A percentile compares a stretch with the other conserved stretches of the same genome.
phyloP scores from a whole-genome alignment of 2,329 filamentous ascomycete genomes.

The Tolypocladium nubicola region DNA sequence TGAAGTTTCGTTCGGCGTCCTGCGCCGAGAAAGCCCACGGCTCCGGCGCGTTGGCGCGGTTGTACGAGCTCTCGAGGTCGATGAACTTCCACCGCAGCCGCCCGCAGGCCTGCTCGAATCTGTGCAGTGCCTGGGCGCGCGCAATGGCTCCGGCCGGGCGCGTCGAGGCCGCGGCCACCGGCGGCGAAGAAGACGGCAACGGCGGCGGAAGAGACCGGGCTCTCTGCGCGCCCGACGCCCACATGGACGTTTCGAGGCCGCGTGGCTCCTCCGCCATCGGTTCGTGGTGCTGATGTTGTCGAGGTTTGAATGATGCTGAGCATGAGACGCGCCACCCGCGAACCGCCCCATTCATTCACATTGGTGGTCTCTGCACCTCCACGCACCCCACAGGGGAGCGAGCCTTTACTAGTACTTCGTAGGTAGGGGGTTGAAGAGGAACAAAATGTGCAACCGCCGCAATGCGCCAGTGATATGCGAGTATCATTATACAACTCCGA shows the following conservation, averaged over 20 bases:
- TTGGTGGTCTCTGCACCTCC: no score
- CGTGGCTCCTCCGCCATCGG: conserved; percentile 4
- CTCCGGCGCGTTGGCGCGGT: conserved; percentile 31
- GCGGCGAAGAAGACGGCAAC: not conserved
- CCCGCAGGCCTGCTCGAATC: conserved; percentile 50
- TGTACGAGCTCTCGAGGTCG: conserved; percentile 47
- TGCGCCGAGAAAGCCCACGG: conserved; percentile 21
- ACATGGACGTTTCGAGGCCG: conserved; percentile 5
- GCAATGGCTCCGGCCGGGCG: not conserved
- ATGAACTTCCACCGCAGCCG: conserved; percentile 54
- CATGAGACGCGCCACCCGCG: not conserved
- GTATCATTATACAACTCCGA: not conserved
- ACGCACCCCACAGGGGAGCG: no score
- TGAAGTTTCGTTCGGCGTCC: conserved; percentile 59
- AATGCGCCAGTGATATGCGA: not conserved
- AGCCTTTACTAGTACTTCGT: no score
- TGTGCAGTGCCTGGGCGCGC: conserved; percentile 33
- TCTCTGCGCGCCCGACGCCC: conserved; percentile 3
- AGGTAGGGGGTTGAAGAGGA: no score
- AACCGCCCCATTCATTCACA: not conserved
- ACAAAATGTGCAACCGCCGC: not conserved
- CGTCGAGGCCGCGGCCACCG: not conserved
- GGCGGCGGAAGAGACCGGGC: conserved; percentile 3
- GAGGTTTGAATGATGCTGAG: not conserved
- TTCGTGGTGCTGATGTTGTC: not conserved